Percentiles rank a stretch among this genome's conserved stretches.
Evolutionary conservation across 2,329 filamentous ascomycete genomes (phyloP).

Genomic region (Clonostachys rosea): DNA sequence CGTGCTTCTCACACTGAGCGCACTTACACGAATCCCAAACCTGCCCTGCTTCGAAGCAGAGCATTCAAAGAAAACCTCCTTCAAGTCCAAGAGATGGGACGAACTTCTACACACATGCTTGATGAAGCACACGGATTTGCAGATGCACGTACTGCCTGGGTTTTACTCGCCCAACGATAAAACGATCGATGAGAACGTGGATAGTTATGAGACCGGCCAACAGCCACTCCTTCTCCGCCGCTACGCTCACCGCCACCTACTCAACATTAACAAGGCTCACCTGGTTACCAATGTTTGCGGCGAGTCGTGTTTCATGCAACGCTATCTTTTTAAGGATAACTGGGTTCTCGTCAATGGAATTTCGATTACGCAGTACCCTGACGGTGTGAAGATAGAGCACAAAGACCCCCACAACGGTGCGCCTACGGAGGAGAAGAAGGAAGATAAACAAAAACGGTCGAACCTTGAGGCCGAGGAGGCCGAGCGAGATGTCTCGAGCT

Average conservation of each 20-base stretch:
- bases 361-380: conserved; percentile 35
- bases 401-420: not conserved
- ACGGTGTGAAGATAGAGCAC: conserved; percentile 18
- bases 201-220: conserved; percentile 30
- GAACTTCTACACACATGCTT: conserved; percentile 33
- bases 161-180: conserved; percentile 31
- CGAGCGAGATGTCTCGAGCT: not conserved
- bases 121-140: conserved; percentile 20
- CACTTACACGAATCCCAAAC: conserved; percentile 23
- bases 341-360: conserved; percentile 44
- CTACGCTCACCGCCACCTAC: conserved; percentile 26
- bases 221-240: conserved; percentile 35
- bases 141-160: conserved; percentile 35
- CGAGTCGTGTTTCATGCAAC: conserved; percentile 40
- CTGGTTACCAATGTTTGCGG: conserved; percentile 35
- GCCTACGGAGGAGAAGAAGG: not conserved
- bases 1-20: conserved; percentile 30
- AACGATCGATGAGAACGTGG: conserved; percentile 15
- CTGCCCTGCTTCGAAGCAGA: conserved; percentile 27
- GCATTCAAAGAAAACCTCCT: conserved; percentile 6
- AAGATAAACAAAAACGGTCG: conserved; percentile 1
- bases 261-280: conserved; percentile 34
- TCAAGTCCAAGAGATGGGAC: conserved; percentile 29
- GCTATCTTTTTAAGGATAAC: conserved; percentile 36
- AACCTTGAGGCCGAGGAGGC: conserved; percentile 1